Evolutionary conservation across 2,329 filamentous ascomycete genomes (phyloP), one percentile per base, ranked within the genome.

Genomic region (Rosellinia necatrix): DNA sequence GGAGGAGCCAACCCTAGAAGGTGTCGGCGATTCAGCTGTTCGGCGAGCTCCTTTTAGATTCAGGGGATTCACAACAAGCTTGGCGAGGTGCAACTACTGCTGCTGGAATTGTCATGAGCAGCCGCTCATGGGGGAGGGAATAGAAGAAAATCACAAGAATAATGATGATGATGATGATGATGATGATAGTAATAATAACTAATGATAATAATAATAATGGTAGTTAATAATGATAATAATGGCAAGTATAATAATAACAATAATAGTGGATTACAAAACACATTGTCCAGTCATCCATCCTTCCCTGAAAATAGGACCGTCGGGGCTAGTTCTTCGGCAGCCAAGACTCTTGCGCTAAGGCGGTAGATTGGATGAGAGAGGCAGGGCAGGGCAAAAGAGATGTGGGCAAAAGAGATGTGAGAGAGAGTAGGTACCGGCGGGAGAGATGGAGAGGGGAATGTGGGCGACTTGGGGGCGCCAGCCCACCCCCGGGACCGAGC

Each of bases 241-340:
- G n/a, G n/a, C 22, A 46, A 21, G 25, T 30, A 44, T 19, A 15
- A 48, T 2, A 17, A 38, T 9, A 15, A 15, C 17, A 25, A 22
- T 25, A 35, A 15, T 25, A 29, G 6, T 50, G 29, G 37, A 35
- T 35, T 21, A 30, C 19, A 27, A 27, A 37, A 41, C 40, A 30
- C 8, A 6, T 35, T 3, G 34, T 27, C 27, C 7, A 42, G 15
- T 43, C 38, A 43, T 52, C 49, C 38, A 43, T 52, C 49, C 38
- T 37, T 38, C 32, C 49, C 49, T 32, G 40, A 44, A 52, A 52
- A 44, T 52, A 52, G 49, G 38, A 52, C 41, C 49, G 29, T 8
- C 32, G 15, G 7, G 24, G 17, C 8, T 25, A 32, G 38, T 24
- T 37, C 25, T 30, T 49, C 46, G 46, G 46, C 37, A 42, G 47